Evolutionary conservation across 176 grass and related monocot genomes (phyloP).

Genomic region (maize (Zea mays)): DNA sequence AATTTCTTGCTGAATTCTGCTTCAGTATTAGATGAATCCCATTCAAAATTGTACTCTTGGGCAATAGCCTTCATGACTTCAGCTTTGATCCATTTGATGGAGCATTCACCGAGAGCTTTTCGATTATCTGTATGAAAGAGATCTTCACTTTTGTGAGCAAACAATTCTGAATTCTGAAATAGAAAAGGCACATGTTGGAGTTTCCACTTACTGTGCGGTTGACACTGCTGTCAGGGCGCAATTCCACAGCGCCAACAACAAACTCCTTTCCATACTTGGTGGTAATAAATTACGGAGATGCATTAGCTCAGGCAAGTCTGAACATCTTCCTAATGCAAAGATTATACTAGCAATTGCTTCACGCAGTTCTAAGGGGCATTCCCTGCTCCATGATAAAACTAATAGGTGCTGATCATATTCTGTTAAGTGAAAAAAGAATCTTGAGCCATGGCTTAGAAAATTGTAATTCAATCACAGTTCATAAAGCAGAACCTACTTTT

Average conservation of each 20-base stretch:
- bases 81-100: conserved; percentile 80
- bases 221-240: conserved; percentile 78
- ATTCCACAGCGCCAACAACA: conserved; percentile 70
- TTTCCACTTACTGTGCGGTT: conserved; percentile 84
- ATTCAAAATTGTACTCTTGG: conserved; percentile 80
- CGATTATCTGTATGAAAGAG: conserved; percentile 78
- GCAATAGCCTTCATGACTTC: conserved; percentile 78
- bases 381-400: conserved; percentile 56
- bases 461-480: conserved; percentile 17
- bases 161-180: neutral
- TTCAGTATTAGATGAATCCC: conserved; percentile 89
- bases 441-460: conserved; percentile 9
- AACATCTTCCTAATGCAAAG: conserved; percentile 96
- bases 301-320: conserved; percentile 91
- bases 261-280: conserved; percentile 98
- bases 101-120: conserved; percentile 90
- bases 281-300: conserved; percentile 81
- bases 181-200: conserved; percentile 24
- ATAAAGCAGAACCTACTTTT: conserved; percentile 64
- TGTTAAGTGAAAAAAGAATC: conserved; percentile 22
- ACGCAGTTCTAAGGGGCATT: conserved; percentile 85
- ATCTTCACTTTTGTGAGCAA: conserved; percentile 7
- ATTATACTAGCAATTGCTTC: conserved; percentile 92
- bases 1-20: conserved; percentile 84
- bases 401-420: conserved; percentile 26